phyloP scores from a whole-genome alignment of 2,329 filamentous ascomycete species.

The Fusarium sp. region DNA sequence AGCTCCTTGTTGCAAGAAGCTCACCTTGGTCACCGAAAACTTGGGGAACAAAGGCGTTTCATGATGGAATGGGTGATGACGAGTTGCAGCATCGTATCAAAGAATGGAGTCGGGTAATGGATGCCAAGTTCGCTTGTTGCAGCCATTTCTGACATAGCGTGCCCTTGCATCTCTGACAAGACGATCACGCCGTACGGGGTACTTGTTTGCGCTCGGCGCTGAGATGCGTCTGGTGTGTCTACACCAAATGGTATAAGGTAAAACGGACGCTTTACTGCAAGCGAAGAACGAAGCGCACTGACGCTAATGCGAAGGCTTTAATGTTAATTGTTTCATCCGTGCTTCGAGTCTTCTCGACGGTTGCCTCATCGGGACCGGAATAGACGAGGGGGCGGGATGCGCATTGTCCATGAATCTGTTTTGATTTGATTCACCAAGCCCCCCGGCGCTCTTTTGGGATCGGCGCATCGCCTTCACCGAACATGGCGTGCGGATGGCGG shows the following conservation, averaged over 20 bases:
- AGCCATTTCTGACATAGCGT: slow-evolving; percentile 30
- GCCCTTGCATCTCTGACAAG: slow-evolving; percentile 1
- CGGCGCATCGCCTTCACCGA: slow-evolving; percentile 42
- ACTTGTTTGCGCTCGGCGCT: slow-evolving; percentile 10
- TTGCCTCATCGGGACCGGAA: slow-evolving; percentile 35
- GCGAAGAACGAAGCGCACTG: slow-evolving; percentile 5
- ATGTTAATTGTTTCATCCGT: slow-evolving; percentile 42
- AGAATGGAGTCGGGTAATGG: background rate
- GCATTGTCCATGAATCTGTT: slow-evolving; percentile 28
- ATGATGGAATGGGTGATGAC: background rate
- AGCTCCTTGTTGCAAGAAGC: background rate
- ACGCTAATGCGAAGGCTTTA: slow-evolving; percentile 32
- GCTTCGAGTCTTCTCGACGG: slow-evolving; percentile 28
- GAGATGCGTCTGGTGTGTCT: slow-evolving; percentile 24
- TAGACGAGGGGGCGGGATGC: slow-evolving; percentile 24
- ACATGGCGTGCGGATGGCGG: slow-evolving; percentile 32
- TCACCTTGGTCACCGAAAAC: background rate
- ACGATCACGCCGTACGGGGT: slow-evolving; percentile 12
- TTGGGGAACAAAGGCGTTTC: slow-evolving; percentile 11
- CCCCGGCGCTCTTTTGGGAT: slow-evolving; percentile 27
- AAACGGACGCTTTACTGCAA: background rate
- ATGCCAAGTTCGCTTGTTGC: slow-evolving; percentile 21
- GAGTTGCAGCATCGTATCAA: background rate
- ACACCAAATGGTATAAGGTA: slow-evolving; percentile 4
- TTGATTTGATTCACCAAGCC: slow-evolving; percentile 34